phyloP scores from a whole-genome alignment of 306 rosid genomes.

The Psophocarpus tetragonolobus region DNA sequence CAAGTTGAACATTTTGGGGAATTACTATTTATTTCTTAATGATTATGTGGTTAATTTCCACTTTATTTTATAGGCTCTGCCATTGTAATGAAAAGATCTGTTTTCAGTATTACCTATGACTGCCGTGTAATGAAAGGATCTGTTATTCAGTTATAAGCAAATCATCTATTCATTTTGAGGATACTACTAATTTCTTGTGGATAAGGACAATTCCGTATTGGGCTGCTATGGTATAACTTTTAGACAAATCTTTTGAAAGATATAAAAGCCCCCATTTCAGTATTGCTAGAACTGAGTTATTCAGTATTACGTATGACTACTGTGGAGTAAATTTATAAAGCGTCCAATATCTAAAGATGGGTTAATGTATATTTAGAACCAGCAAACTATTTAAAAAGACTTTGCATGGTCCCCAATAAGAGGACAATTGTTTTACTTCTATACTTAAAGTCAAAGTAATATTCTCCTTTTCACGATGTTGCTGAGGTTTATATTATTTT shows the following conservation, averaged over 20 bases:
- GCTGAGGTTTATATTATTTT: conserved; percentile 19
- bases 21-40: background rate
- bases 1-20: background rate
- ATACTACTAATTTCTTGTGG: background rate
- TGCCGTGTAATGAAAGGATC: background rate
- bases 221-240: background rate
- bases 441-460: background rate
- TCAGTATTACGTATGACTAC: background rate
- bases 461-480: conserved; percentile 12
- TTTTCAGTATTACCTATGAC: too few species aligned
- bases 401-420: background rate
- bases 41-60: background rate
- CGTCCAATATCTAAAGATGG: background rate
- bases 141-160: background rate
- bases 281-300: background rate
- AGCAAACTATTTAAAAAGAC: background rate
- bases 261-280: background rate
- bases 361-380: background rate
- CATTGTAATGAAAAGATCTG: background rate
- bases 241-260: background rate
- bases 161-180: background rate
- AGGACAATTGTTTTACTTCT: conserved; percentile 3
- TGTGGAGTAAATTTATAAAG: background rate
- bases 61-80: background rate
- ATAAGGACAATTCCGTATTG: background rate